phyloP scores from a whole-genome alignment of 257 asterid genomes.

The Capsicum chinense region DNA sequence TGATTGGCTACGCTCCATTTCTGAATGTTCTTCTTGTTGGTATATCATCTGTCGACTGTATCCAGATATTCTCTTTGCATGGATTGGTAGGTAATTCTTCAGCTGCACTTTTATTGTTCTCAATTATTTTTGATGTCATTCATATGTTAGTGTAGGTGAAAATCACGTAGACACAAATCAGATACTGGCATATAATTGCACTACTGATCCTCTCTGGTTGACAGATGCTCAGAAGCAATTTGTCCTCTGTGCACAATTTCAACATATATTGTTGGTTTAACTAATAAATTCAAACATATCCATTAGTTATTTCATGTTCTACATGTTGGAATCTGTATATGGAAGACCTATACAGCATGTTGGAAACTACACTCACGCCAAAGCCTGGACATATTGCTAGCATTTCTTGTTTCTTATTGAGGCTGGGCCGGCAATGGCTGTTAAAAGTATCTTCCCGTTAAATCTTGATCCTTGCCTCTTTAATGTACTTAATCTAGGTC shows the following conservation, averaged over 20 bases:
- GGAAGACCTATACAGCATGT: slow-evolving; percentile 5
- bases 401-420: neutral
- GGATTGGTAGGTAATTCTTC: slow-evolving; percentile 88
- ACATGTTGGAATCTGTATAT: neutral
- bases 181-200: slow-evolving; percentile 11
- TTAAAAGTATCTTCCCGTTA: slow-evolving; percentile 3
- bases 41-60: slow-evolving; percentile 71
- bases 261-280: neutral
- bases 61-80: slow-evolving; percentile 88
- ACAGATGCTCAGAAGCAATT: slow-evolving; percentile 14
- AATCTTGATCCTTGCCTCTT: neutral
- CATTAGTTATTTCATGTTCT: slow-evolving; percentile 1
- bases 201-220: slow-evolving; percentile 21
- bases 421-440: slow-evolving; percentile 2
- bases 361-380: neutral
- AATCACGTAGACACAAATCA: slow-evolving; percentile 9
- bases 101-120: slow-evolving; percentile 22
- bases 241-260: neutral
- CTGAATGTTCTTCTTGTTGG: slow-evolving; percentile 87
- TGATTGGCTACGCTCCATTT: slow-evolving; percentile 84
- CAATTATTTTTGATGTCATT: slow-evolving; percentile 25
- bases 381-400: slow-evolving; percentile 11
- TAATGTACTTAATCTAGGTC: slow-evolving; percentile 8
- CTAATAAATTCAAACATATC: neutral
- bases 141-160: slow-evolving; percentile 18